Evolutionary conservation across 495 filamentous ascomycete genomes (phyloP).

Genomic region (Cudoniella acicularis): DNA sequence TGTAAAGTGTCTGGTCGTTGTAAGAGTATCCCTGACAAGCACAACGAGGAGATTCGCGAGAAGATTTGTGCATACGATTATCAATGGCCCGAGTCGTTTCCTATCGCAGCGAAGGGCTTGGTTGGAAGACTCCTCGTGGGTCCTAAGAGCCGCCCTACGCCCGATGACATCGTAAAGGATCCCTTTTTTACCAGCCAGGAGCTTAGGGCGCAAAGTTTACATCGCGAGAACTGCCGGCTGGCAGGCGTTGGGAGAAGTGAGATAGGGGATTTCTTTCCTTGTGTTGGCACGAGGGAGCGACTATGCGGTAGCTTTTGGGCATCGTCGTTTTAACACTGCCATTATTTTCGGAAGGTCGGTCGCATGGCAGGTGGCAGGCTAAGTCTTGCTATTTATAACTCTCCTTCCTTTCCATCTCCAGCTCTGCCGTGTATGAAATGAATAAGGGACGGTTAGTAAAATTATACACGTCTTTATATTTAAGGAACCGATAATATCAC

Average conservation of each 20-base stretch:
- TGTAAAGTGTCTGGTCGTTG: not conserved
- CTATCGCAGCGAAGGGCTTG: slow-evolving; percentile 63
- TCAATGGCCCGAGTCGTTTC: slow-evolving; percentile 58
- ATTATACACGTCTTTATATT: too few relatives aligned
- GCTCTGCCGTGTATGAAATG: too few relatives aligned
- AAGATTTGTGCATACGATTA: slow-evolving; percentile 45
- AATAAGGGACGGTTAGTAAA: too few relatives aligned
- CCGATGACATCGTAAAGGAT: slow-evolving; percentile 75
- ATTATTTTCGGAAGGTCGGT: not conserved
- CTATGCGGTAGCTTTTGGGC: not conserved
- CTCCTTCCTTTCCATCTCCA: too few relatives aligned
- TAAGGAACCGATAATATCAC: too few relatives aligned
- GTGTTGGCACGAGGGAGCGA: not conserved
- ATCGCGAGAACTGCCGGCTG: not conserved
- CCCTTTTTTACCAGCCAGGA: slow-evolving; percentile 60
- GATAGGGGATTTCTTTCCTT: not conserved
- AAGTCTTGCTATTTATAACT: too few relatives aligned
- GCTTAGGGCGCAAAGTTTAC: not conserved
- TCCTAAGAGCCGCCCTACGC: slow-evolving; percentile 66
- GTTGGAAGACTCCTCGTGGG: slow-evolving; percentile 71
- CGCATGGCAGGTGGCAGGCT: too few relatives aligned
- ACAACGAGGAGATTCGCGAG: not conserved
- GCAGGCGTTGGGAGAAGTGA: not conserved
- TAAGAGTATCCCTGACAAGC: not conserved
- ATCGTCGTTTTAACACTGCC: not conserved